Conservation (phyloP, 306 rosid species). For the Astragalus membranaceus region DNA sequence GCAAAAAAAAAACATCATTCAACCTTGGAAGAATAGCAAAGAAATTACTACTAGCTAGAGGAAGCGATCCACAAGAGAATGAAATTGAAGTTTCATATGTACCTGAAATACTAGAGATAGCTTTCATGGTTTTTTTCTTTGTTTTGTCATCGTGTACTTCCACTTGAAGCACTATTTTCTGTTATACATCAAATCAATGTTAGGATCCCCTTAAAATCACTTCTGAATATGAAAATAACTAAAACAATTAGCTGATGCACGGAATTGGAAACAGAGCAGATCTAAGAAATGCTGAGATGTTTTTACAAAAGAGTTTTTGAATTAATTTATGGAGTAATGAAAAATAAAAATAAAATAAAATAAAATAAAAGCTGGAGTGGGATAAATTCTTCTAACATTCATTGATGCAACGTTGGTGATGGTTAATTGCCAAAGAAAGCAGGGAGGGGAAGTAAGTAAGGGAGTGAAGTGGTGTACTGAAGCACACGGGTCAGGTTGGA, state of each 20-base stretch:
- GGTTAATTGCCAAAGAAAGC: background rate
- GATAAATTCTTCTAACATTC: slow-evolving; percentile 3
- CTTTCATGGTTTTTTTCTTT: slow-evolving; percentile 54
- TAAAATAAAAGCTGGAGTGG: background rate
- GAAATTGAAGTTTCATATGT: background rate
- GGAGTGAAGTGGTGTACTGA: background rate
- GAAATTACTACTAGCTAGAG: background rate
- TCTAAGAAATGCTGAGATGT: no score
- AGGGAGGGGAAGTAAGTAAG: background rate
- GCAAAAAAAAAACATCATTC: background rate
- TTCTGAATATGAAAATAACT: background rate
- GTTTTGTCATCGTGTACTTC: slow-evolving; percentile 31
- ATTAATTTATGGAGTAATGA: background rate
- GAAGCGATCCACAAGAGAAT: background rate
- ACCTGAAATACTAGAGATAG: slow-evolving; percentile 58
- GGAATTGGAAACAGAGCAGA: background rate
- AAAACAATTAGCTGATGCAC: background rate
- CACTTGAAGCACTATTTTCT: slow-evolving; percentile 57
- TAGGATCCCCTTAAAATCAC: no score
- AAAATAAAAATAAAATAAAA: no score
- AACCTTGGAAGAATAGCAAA: background rate
- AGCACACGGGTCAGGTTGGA: background rate
- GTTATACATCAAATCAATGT: background rate
- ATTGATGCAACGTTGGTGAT: background rate
- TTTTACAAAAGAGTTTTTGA: no score